Conservation (phyloP, 768 basidiomycete species). For the Psilocybe cyanescens region DNA sequence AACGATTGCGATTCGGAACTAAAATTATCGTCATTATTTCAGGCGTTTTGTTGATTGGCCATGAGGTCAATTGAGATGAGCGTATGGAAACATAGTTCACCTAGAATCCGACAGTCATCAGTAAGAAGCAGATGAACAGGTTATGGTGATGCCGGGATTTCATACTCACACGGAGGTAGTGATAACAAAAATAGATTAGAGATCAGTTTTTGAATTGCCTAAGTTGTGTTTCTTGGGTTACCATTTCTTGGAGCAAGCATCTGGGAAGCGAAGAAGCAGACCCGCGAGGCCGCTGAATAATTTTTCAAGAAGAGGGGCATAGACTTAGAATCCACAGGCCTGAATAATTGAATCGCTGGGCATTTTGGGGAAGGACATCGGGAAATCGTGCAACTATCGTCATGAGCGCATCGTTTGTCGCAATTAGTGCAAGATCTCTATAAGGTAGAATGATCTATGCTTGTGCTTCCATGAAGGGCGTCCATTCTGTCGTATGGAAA, state of each 20-base stretch:
- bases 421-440: neutral
- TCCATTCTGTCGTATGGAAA: neutral
- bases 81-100: conserved; percentile 11
- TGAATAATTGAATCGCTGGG: neutral
- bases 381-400: neutral
- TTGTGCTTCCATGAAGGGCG: neutral
- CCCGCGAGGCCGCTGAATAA: too few relatives aligned
- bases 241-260: conserved; percentile 1
- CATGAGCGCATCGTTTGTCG: neutral
- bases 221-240: neutral
- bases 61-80: conserved; percentile 17
- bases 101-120: conserved; percentile 7
- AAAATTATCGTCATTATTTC: conserved; percentile 13
- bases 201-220: neutral
- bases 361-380: neutral
- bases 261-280: conserved; percentile 1
- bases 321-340: neutral
- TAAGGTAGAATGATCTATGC: neutral
- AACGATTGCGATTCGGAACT: conserved; percentile 11
- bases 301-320: too few relatives aligned
- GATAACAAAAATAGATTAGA: conserved; percentile 29
- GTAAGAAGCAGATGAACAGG: conserved; percentile 14
- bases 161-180: conserved; percentile 15
- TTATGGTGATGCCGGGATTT: conserved; percentile 9
- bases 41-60: conserved; percentile 5